These are phyloP conservation scores for Yamadazyma scolyti DNA, from an alignment of 805 yeast species.

Conservation along the genomic window DNA sequence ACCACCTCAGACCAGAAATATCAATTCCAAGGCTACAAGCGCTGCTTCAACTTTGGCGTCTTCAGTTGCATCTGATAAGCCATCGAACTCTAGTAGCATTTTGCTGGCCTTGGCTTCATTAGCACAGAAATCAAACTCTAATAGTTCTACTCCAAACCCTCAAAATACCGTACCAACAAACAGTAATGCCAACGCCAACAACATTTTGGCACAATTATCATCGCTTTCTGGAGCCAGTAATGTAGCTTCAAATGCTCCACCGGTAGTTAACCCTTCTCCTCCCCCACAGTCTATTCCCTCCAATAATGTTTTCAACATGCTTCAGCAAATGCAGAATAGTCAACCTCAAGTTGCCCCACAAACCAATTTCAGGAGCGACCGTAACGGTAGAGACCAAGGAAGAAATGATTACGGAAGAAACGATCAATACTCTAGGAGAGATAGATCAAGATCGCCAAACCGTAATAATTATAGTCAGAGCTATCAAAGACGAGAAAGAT, in stretches of 20 bases:
- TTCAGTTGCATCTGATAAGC: constrained; percentile 11
- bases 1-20: constrained; percentile 30
- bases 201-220: constrained; percentile 41
- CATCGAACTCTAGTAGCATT: constrained; percentile 56
- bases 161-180: constrained; percentile 17
- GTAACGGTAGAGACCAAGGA: constrained; percentile 14
- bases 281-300: constrained; percentile 15
- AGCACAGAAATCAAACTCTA: constrained; percentile 42
- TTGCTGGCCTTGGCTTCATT: constrained; percentile 68
- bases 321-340: constrained; percentile 46
- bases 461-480: constrained; percentile 17
- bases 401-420: constrained; percentile 14
- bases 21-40: background rate
- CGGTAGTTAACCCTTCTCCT: constrained; percentile 6
- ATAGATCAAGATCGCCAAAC: constrained; percentile 53
- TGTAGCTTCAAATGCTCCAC: constrained; percentile 15
- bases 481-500: constrained; percentile 24
- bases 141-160: constrained; percentile 22
- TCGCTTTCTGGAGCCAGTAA: constrained; percentile 28
- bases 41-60: constrained; percentile 9
- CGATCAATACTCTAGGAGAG: constrained; percentile 43
- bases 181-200: constrained; percentile 23
- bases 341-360: constrained; percentile 9
- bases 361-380: no score
- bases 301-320: constrained; percentile 45